Base-by-base conservation (phyloP, 345 rosid genomes). In the Acer negundo region DNA sequence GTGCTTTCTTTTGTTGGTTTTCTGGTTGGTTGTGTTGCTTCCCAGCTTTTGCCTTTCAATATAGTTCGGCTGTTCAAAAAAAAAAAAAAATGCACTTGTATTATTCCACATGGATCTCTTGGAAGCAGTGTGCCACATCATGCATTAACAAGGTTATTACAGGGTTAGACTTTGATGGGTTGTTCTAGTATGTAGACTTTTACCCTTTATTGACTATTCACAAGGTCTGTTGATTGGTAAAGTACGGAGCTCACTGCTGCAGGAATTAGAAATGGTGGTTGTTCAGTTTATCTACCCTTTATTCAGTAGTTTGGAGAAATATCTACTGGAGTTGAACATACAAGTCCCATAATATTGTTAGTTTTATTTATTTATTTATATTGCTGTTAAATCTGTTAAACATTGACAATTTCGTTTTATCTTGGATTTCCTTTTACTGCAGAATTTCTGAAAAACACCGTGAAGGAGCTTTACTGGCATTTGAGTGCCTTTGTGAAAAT, bases 401-500 rank as follows among this genome's bases (percentile, higher is more conserved):
- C 47, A 19, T 24, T 70, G 9, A 56, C 19, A 42, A 42, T 42
- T 58, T 26, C 56, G 31, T 2, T 69, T 67, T 9, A 49, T 38
- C 26, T 79, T 68, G 20, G 15, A 12, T 75, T 70, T 71, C 65
- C 69, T 78, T 75, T 20, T 4, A 53, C 78, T 74, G 16, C 79
- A 96, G 99, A 90, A 89, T 79, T 87, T 91, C 94, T 76, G 98
- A 97, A 23, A 96, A 94, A 83, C 77, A 84, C 69, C 98, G 98
- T 76, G 99, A 94, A 87, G 99, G 99, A 81, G 92, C 93, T 44
- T 84, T 94, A 62, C 87, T 94, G 75, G 99, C 94, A 79, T 96
- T 96, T 86, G 97, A 96, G 84, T 96, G 99, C 86, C 88, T 96
- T 38, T 94, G 99, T 80, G 98, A 96, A 87, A 92, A 82, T 77